Evolutionary conservation across 2,329 filamentous ascomycete species (phyloP).

Genomic region (Cordyceps javanica): DNA sequence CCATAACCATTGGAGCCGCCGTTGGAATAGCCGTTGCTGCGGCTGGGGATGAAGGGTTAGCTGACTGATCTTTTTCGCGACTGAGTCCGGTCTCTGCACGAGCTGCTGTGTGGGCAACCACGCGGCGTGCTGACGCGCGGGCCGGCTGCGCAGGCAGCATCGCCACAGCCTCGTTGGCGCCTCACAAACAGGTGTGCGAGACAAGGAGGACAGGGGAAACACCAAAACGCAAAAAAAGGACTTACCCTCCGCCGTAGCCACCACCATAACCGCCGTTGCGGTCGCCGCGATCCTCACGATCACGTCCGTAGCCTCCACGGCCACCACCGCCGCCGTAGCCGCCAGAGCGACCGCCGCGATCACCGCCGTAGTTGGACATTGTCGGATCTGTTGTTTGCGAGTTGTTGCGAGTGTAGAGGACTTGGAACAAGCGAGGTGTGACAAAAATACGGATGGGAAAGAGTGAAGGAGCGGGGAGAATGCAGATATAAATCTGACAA

Average conservation of each 20-base stretch:
- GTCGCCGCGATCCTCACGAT: conserved; percentile 36
- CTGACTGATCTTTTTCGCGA: not conserved
- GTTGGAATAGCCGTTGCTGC: conserved; percentile 39
- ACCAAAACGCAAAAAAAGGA: conserved; percentile 17
- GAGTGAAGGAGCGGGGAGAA: conserved; percentile 1
- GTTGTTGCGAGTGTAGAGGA: not conserved
- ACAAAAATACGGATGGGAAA: conserved; percentile 2
- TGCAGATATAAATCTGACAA: not conserved
- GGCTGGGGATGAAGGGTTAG: conserved; percentile 37
- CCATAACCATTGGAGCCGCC: conserved; percentile 20
- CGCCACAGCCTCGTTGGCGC: not conserved
- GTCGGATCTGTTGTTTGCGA: conserved; percentile 15
- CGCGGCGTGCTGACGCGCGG: not conserved
- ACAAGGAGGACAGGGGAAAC: conserved; percentile 12
- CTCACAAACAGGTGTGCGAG: not conserved
- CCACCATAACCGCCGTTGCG: conserved; percentile 33
- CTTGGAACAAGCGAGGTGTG: not conserved
- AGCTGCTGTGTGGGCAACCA: no score
- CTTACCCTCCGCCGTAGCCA: conserved; percentile 32
- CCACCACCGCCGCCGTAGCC: conserved; percentile 26
- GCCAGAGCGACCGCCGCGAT: conserved; percentile 25
- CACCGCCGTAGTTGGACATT: conserved; percentile 42
- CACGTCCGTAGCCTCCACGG: conserved; percentile 25
- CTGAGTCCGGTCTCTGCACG: not conserved
- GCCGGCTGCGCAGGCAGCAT: not conserved